Evolutionary conservation across 352 stramenopile species (phyloP).

Genomic region (Pythium pyrilobum): DNA sequence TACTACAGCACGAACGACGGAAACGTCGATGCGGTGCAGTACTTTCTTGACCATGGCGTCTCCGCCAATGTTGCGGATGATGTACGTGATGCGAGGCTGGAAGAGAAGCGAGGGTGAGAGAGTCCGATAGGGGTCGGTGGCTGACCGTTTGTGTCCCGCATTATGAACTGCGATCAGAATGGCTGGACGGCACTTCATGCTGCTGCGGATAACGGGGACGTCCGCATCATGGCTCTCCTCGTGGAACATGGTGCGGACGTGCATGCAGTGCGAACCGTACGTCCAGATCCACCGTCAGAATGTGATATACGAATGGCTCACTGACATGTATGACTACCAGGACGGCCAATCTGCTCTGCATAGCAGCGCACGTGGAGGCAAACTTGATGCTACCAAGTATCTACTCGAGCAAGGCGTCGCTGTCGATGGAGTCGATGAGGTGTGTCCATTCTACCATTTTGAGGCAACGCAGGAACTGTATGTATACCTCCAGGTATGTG

Average conservation of each 20-base stretch:
- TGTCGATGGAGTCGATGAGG: neutral
- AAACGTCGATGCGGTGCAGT: too few relatives aligned
- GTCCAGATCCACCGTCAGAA: neutral
- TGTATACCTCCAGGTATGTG: too few relatives aligned
- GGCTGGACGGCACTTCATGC: neutral
- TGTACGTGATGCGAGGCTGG: neutral
- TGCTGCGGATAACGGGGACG: neutral
- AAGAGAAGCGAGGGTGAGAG: too few relatives aligned
- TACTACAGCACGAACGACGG: too few relatives aligned
- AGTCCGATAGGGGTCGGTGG: too few relatives aligned
- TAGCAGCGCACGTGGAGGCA: neutral
- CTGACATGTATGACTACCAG: too few relatives aligned
- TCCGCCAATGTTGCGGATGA: too few relatives aligned
- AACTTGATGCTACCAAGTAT: conserved; percentile 1
- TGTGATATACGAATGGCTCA: neutral
- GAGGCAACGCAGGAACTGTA: too few relatives aligned
- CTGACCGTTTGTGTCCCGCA: too few relatives aligned
- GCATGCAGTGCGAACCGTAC: neutral
- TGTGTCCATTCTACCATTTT: too few relatives aligned
- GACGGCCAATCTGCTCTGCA: neutral
- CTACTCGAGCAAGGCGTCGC: neutral
- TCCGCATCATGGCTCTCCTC: conserved; percentile 1
- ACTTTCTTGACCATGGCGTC: too few relatives aligned
- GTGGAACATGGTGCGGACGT: neutral
- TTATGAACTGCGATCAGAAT: too few relatives aligned